Evolutionary conservation across 2,329 filamentous ascomycete species (phyloP), one percentile per base, ranked within the genome.

Genomic region (Talaromyces islandicus): DNA sequence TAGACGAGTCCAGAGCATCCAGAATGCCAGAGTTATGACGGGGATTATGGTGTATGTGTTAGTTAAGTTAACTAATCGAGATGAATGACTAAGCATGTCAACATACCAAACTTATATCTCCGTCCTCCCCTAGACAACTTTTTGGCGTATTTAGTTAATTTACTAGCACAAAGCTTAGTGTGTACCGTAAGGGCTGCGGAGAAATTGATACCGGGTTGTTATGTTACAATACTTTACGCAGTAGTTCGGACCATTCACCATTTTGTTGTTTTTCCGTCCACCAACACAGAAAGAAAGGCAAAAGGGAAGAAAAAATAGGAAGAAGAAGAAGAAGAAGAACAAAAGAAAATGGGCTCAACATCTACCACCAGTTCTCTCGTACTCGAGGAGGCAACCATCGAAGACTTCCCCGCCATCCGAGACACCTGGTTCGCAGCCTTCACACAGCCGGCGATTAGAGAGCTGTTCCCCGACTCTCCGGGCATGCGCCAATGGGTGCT

Each of bases 381-480:
- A 55, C 46, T 67, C n/a, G 59, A 67, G 29, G 59, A 54, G 11
- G 63, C 61, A 2, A 68, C 69, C 0, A 4, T 64, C 17, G 62
- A 68, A 3, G 70, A 73, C 29, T 50, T 69, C 50, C 64, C 65
- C 4, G 59, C 64, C 17, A 61, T 71, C 10, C 66, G 62, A 1
- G 62, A 66, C 2, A 50, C 71, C 25, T 71, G 66, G 66, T 71
- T 65, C 55, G 61, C 58, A 7, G 65, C 65, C 19, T 73, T 73
- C 64, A 64, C 43, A 29, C 61, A 64, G 32, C 62, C 67, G 0
- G 48, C 32, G 17, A 65, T 69, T 58, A 62, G 57, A 7, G 51
- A 54, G 19, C 55, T 70, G 32, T 64, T 69, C 54, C 70, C 70
- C 2, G 62, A 71, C 60, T 72, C 70, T 7, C 68, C 68, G 7